Conservation (phyloP, 345 rosid species). For the Limnanthes douglasii region DNA sequence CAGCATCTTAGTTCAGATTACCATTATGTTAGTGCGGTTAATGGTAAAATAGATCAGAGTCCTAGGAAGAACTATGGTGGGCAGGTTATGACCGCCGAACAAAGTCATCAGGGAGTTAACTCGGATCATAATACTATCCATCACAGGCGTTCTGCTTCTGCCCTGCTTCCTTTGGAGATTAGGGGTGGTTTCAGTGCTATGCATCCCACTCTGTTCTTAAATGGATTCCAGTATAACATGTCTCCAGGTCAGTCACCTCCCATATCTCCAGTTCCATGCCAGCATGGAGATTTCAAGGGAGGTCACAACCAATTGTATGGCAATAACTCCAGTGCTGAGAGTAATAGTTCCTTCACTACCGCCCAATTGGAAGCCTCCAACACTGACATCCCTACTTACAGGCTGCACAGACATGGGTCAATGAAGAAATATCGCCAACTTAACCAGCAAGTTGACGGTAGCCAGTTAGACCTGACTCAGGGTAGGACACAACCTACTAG, state of each 20-base stretch:
- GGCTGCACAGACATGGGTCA: constrained; percentile 6
- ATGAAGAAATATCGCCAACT: constrained; percentile 10
- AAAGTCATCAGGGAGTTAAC: constrained; percentile 15
- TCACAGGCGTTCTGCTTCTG: constrained; percentile 10
- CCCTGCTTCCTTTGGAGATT: constrained; percentile 18
- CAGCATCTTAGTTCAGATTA: constrained; percentile 25
- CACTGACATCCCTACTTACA: constrained; percentile 11
- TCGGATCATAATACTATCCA: constrained; percentile 18
- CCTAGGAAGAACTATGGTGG: constrained; percentile 15
- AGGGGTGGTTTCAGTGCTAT: constrained; percentile 13
- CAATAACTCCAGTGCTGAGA: constrained; percentile 31
- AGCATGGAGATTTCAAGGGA: constrained; percentile 20
- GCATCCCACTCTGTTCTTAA: constrained; percentile 13
- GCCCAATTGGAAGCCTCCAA: constrained; percentile 19
- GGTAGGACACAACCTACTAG: constrained; percentile 14
- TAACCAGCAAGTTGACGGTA: constrained; percentile 17
- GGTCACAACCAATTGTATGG: constrained; percentile 13
- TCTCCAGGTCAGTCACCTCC: constrained; percentile 26
- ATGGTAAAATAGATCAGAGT: constrained; percentile 25
- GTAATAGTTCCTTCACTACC: constrained; percentile 29
- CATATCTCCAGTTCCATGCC: constrained; percentile 26
- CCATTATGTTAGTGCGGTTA: constrained; percentile 29
- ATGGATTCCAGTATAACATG: constrained; percentile 18
- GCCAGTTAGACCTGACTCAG: constrained; percentile 13
- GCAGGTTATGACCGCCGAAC: constrained; percentile 18